Evolutionary conservation across 1,139 yeast species (phyloP), one percentile per base, ranked within the genome.

Genomic region (Yamadazyma aaseri): DNA sequence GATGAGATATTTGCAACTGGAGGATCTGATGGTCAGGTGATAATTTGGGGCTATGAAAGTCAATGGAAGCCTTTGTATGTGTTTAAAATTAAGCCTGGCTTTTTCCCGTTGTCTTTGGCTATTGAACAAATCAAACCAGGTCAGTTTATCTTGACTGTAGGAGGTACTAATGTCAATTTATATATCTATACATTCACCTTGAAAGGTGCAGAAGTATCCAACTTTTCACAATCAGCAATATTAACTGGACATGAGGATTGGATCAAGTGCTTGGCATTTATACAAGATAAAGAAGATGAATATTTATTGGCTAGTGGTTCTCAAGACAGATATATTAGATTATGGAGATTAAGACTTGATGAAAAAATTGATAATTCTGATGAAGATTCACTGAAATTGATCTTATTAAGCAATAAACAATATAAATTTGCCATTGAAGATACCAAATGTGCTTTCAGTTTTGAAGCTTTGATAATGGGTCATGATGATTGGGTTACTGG

Each of bases 401-500:
- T 71, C 4, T 60, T 84, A 20, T 60, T 84, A 27, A 65, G 76
- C 13, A 84, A 83, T 55, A 83, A 82, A 46, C 86, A 81, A 56
- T 79, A 80, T 53, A 60, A 60, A 32, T 82, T 82, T 48, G 40
- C 50, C 8, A 51, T 76, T 10, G 64, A 50, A 10, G 35, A 40
- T 6, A 43, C 55, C 5, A 58, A 63, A 35, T 75, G 72, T 34
- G 77, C 87, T 0, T 72, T 87, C 39, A 79, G 79, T 44, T 89
- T 89, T 53, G 98, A 94, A 54, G 97, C 98, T 0, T 73, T 94
- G 42, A 79, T 94, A 20, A 83, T 92, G 84, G 98, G 98, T 7
- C 98, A 94, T 56, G 99, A 94, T 55, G 99, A 94, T 58, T 94
- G 98, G 98, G 82, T 94, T 18, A 79, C 92, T 9, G 81, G 89